Base-by-base conservation (phyloP, 1,139 yeast genomes). In the Magnusiomyces fungicola region DNA sequence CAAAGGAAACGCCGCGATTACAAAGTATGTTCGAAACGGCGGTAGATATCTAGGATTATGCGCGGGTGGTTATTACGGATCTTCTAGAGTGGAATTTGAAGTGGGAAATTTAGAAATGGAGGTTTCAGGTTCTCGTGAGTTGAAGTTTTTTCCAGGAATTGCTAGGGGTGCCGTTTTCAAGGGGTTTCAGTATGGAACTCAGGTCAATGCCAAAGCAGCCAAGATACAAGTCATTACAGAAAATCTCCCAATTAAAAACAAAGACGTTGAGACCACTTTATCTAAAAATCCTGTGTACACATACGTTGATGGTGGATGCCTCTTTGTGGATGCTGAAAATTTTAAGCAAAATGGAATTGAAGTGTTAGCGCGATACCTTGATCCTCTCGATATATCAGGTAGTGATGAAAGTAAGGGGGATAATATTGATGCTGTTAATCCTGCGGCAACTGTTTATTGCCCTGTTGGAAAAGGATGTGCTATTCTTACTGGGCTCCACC, bases 11-110 rank as follows among this genome's bases (percentile, higher is more conserved):
- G 60, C 66, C 2, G 68, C 69, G 38, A 86, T 92, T 51, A 65
- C 69, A 29, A 78, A 78, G 46, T 90, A 73, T 64, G 89, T 92
- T 2, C 71, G 79, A 33, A 71, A 72, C 49, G 98, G 98, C 21
- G 99, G 98, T 1, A 70, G 73, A 49, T 88, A 72, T 61, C 65
- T 92, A 33, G 98, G 98, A 0, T 78, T 92, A 56, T 92, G 98
- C 67, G 95, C 98, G n/a, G 99, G 99, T 32, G 97, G 86, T 0
- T 92, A 94, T 66, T 92, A 78, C 62, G 92, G 82, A 0, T 75
- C 89, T n/a, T 65, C 74, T 0, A 66, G 82, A 45, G 81, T 86
- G 56, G 97, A 92, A 62, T 94, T 92, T 64, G 96, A 88, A 59
- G 80, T 76, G 23, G 94, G 92, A 1, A 73, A 81, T 55, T 74